Evolutionary conservation across 805 yeast species (phyloP), one percentile per base, ranked within the genome.

Genomic region (Yarrowia osloensis): DNA sequence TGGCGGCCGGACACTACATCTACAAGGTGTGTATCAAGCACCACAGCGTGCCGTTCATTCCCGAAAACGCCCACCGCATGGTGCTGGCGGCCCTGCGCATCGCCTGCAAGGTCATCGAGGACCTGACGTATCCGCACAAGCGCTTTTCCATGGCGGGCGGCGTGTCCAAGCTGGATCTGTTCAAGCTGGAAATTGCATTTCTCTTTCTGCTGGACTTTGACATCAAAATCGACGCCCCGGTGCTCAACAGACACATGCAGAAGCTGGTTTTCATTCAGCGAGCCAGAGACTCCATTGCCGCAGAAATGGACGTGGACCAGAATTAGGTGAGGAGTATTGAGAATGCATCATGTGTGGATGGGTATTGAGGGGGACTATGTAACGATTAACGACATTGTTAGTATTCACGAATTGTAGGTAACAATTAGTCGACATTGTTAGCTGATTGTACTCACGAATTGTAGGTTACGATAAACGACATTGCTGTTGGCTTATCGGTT

Each of bases 101-200:
- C 1, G 81, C 85, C 11, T 77, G 82, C 39, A 84, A 84, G 70
- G 72, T 78, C n/a, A 71, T 81, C 8, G 86, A 84, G 69, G 87
- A 83, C 71, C 74, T 77, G 28, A 77, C 77, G 47, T 82, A 81
- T 70, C 77, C 81, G 3, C 85, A 82, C 72, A 75, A 75, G 54
- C 78, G 83, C 66, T 81, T 80, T 67, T 81, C 84, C 44, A 80
- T 80, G 46, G 84, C 81, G 0, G 83, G 83, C 28, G 86, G 86
- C 0, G 74, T 83, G 15, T 74, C 81, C 4, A 68, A 77, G 46
- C 65, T 72, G 4, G 89, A 85, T 66, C 74, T 85, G 59, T 75
- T 78, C 66, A 75, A 78, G 29, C 74, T 86, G 50, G 89, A 85
- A 70, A 79, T 84, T 22, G 81, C 85, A 0, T 76, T 85, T 44